Base-by-base conservation (phyloP, 345 rosid genomes). In the Fremontodendron californicum region DNA sequence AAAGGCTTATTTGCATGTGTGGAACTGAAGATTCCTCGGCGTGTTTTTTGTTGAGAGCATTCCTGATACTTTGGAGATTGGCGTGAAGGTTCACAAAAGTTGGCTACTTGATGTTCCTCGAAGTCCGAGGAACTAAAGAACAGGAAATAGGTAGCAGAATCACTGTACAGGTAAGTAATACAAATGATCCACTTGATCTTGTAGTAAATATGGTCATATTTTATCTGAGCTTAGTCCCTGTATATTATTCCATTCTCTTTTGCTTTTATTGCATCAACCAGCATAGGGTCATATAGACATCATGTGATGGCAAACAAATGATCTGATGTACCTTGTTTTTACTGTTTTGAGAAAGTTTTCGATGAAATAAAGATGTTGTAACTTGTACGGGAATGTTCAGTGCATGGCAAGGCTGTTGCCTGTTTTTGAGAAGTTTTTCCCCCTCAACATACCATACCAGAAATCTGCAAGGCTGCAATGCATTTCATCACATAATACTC, bases 121-220 rank as follows among this genome's bases (percentile, higher is more conserved):
- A 66, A 46, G 27, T 51, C 37, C 7, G 25, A 66, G 75, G 76
- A 69, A 27, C 57, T 39, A 19, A 77, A 71, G 46, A 60, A 43
- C 0, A 19, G 35, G 5, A 43, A 71, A 63, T 61, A 62, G 73
- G 58, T 76, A 45, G 75, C 23, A 61, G 37, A 43, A 52, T 78
- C 78, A 43, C 58, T 81, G 84, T 87, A 82, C 85, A 80, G 88
- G 19, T 35, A 65, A 78, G 68, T 71, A 63, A 51, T 45, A 45
- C 58, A 57, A 10, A 39, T 43, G 52, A 55, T 46, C 55, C 45
- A 57, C 70, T 74, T 62, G 52, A 67, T 71, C 48, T 21, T 27
- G 78, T 51, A 76, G 67, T 73, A 52, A 72, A 82, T 81, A 75
- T 84, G 57, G 84, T 75, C 21, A 39, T 13, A 42, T 55, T 46